Percentiles rank a stretch among this genome's conserved stretches.
These are phyloP conservation scores for Fusarium sp. DNA, from an alignment of 2,329 filamentous ascomycete genomes.

Conservation along the genomic window DNA sequence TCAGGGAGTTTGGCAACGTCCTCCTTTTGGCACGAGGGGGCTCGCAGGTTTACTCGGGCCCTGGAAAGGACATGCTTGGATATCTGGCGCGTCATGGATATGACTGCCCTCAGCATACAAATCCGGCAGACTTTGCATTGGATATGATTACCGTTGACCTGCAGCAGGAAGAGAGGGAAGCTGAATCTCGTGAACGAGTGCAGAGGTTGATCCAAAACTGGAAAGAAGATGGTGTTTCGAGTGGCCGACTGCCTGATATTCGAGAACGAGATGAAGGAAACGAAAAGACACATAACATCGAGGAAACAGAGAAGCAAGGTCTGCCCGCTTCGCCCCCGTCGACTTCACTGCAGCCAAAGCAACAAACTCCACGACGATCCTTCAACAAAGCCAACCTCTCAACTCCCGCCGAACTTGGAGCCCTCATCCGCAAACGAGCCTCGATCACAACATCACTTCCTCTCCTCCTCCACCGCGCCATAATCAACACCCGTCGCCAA, in stretches of 20 bases:
- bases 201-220: constrained; percentile 70
- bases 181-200: constrained; percentile 72
- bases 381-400: constrained; percentile 62
- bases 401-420: constrained; percentile 78
- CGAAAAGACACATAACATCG: constrained; percentile 15
- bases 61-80: constrained; percentile 70
- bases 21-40: constrained; percentile 78
- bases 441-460: constrained; percentile 73
- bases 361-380: constrained; percentile 51
- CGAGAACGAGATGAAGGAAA: constrained; percentile 44
- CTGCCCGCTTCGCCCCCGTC: neutral
- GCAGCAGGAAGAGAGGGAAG: constrained; percentile 72
- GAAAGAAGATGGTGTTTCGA: constrained; percentile 46
- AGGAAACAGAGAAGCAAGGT: neutral
- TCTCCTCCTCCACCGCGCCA: constrained; percentile 73
- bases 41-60: constrained; percentile 74
- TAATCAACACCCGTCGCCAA: constrained; percentile 76
- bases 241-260: constrained; percentile 42
- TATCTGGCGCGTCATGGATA: constrained; percentile 72
- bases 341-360: neutral
- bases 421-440: constrained; percentile 72
- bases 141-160: constrained; percentile 83
- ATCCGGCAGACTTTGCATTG: constrained; percentile 82
- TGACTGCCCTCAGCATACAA: constrained; percentile 75
- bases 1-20: constrained; percentile 77